A percentile compares a stretch with the other conserved stretches of the same genome.
Conservation (phyloP, 176 grass and related monocot species). For the Avena sativa region DNA sequence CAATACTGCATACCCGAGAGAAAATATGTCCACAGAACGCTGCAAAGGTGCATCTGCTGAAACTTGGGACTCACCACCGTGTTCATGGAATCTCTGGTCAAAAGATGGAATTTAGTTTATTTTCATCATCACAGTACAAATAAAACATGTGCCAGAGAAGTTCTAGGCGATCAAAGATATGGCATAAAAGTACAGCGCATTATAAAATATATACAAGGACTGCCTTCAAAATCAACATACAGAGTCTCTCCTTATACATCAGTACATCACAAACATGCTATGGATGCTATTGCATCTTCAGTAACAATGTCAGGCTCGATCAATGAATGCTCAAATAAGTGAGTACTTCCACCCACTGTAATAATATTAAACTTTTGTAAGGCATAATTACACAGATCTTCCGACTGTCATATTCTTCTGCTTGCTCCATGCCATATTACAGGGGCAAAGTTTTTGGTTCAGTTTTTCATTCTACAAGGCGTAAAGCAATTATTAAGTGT, state of each 20-base stretch:
- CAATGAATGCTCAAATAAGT: not conserved
- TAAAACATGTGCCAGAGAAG: slow-evolving; percentile 20
- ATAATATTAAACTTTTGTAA: not conserved
- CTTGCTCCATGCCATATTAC: not conserved
- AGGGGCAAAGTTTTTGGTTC: not conserved
- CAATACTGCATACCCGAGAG: slow-evolving; percentile 74
- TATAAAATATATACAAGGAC: not conserved
- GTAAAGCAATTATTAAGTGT: not conserved
- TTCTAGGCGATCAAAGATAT: slow-evolving; percentile 25
- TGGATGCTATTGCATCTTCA: slow-evolving; percentile 24
- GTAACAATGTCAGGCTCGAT: not conserved
- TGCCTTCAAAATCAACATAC: not conserved
- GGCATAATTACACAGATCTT: not conserved
- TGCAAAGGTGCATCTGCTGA: slow-evolving; percentile 79
- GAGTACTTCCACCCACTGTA: not conserved
- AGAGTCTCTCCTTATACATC: slow-evolving; percentile 2
- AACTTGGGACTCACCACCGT: slow-evolving; percentile 76
- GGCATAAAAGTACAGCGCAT: not conserved
- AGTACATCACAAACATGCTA: not conserved
- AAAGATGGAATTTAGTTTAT: slow-evolving; percentile 39
- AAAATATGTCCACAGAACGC: slow-evolving; percentile 99
- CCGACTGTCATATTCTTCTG: not conserved
- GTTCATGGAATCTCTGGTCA: slow-evolving; percentile 84
- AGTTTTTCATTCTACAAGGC: not conserved
- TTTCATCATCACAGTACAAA: slow-evolving; percentile 13